Evolutionary conservation across 2,329 filamentous ascomycete species (phyloP), one percentile per base, ranked within the genome.

Genomic region (Aspergillus sp.): DNA sequence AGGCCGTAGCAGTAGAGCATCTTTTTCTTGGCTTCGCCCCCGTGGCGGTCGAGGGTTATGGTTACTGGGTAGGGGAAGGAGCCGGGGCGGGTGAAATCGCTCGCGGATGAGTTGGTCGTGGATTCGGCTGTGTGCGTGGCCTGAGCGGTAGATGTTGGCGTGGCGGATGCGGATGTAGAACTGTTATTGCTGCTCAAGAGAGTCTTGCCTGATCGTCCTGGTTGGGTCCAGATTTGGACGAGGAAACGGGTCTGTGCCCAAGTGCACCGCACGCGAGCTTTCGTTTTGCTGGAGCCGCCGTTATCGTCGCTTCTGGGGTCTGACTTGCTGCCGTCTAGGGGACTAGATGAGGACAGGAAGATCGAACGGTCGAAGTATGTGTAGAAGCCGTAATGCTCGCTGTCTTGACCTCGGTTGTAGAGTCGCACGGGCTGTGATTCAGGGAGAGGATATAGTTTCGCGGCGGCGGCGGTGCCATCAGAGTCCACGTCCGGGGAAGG

Each of bases 351-450:
- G 66, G 87, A 86, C 62, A 96, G 81, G 79, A 94, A 96, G 63
- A 96, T 91, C 9, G 89, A 90, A 65, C 92, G 91, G 76, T 92
- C 88, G 75, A 90, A 98, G 80, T 96, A 96, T 0, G 85, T 90
- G 78, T 96, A 97, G 78, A 97, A 97, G 2, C 91, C 92, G 75
- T 96, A 97, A 76, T 96, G 92, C 74, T 98, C 94, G 0, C 88
- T 89, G 2, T 84, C 79, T 29, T 90, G 81, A 18, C 90, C 92
- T 20, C 92, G 90, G 73, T 98, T 91, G 74, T 88, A 98, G 1
- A 98, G 84, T 1, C 90, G 86, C 12, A 98, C 81, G 0, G 92
- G 94, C 69, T 98, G 95, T 60, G 80, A 77, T 0, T 81, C 77
- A 0, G 90, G 85, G 7, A 84, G 80, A 0, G 92, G 90, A 50